phyloP scores from a whole-genome alignment of 2,329 filamentous ascomycete genomes.

The Fusarium sp. region DNA sequence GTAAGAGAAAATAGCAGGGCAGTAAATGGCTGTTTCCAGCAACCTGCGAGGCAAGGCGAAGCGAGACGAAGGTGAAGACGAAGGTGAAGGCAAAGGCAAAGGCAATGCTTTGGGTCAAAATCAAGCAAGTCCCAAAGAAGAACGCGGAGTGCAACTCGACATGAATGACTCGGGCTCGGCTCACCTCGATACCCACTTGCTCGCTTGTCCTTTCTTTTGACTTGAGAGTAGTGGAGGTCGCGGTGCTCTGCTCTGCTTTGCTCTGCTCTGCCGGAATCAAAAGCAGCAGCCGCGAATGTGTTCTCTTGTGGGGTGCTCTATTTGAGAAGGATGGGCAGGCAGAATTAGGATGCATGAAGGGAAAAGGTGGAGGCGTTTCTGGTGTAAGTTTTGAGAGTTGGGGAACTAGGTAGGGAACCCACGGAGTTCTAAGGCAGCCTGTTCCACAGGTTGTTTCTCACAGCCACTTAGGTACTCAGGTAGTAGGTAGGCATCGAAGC shows the following conservation, averaged over 20 bases:
- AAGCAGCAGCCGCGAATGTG: conserved; percentile 21
- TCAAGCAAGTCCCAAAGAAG: conserved; percentile 35
- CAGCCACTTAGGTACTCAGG: neutral
- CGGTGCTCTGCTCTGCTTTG: neutral
- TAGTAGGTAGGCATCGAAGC: conserved; percentile 14
- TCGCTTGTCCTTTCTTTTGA: conserved; percentile 32
- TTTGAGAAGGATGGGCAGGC: conserved; percentile 18
- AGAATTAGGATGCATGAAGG: conserved; percentile 3
- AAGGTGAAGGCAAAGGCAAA: neutral
- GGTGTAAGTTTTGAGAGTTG: conserved; percentile 32
- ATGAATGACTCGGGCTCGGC: conserved; percentile 49
- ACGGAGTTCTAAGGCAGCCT: conserved; percentile 17
- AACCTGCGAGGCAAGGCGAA: conserved; percentile 38
- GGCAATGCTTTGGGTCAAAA: conserved; percentile 16
- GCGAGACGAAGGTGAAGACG: neutral
- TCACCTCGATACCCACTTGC: conserved; percentile 44
- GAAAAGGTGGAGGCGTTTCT: conserved; percentile 20
- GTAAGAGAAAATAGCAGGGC: conserved; percentile 29
- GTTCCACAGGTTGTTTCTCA: neutral
- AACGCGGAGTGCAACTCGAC: conserved; percentile 44
- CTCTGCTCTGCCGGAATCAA: conserved; percentile 13
- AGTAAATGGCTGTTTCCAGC: conserved; percentile 46
- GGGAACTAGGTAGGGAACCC: conserved; percentile 21
- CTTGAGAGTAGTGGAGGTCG: conserved; percentile 23
- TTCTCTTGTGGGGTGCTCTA: conserved; percentile 20